These are phyloP conservation scores for Gossypium davidsonii DNA, from an alignment of 441 rosid species.

Conservation along the genomic window DNA sequence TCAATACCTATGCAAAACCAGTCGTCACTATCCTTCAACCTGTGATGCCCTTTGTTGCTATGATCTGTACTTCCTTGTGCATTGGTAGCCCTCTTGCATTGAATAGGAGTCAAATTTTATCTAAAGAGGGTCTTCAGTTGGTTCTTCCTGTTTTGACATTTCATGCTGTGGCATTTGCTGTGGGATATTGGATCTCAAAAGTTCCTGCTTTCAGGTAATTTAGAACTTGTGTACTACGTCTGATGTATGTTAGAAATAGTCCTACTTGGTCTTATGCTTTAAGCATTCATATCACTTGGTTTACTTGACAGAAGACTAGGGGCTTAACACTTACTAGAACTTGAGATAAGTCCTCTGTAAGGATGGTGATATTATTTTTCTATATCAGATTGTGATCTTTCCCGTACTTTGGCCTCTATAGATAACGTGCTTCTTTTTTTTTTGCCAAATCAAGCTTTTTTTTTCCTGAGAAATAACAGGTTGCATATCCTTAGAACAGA, in stretches of 20 bases:
- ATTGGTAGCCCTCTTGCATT: slow-evolving; percentile 93
- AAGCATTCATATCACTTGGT: background rate
- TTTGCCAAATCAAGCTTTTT: background rate
- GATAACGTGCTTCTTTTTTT: background rate
- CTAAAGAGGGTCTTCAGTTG: slow-evolving; percentile 50
- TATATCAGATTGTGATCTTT: background rate
- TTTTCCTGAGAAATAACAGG: background rate
- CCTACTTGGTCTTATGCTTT: background rate
- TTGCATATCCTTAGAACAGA: background rate
- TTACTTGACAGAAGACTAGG: background rate
- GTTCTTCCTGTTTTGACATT: slow-evolving; percentile 67
- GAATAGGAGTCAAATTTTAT: slow-evolving; percentile 68
- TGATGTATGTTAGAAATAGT: background rate
- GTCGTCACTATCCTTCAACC: slow-evolving; percentile 60
- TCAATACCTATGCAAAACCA: slow-evolving; percentile 86
- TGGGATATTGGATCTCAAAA: slow-evolving; percentile 84
- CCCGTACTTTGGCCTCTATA: background rate
- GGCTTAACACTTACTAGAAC: too few relatives aligned
- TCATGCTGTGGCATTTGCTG: slow-evolving; percentile 63
- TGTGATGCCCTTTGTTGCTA: slow-evolving; percentile 88
- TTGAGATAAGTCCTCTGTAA: too few relatives aligned
- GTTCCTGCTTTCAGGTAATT: slow-evolving; percentile 68
- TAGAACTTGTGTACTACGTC: slow-evolving; percentile 1
- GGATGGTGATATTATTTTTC: background rate
- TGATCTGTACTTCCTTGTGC: slow-evolving; percentile 86